Conservation (phyloP, 345 rosid species). For the Linum usitatissimum region DNA sequence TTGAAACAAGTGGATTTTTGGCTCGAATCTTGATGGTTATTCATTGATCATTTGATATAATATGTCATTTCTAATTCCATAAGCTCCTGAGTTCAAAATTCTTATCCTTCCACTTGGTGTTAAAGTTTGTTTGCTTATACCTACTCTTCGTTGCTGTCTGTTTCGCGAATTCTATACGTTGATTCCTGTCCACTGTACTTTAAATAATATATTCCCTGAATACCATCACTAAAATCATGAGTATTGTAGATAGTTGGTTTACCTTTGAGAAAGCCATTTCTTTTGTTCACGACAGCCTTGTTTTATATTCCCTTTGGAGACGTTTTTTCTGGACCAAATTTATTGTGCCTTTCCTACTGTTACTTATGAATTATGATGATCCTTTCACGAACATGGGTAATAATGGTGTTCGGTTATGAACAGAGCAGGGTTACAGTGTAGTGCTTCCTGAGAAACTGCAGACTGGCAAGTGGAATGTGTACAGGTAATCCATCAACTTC, state of each 20-base stretch:
- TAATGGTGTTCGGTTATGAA: conserved; percentile 14
- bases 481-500: conserved; percentile 36
- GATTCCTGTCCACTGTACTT: too few relatives aligned
- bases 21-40: too few relatives aligned
- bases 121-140: neutral
- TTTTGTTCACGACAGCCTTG: neutral
- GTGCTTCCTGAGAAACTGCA: conserved; percentile 91
- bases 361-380: neutral
- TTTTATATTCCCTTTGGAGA: neutral
- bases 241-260: neutral
- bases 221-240: neutral
- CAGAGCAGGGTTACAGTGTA: conserved; percentile 82
- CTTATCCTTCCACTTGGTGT: neutral
- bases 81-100: neutral
- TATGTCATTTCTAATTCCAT: too few relatives aligned
- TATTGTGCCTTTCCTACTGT: too few relatives aligned
- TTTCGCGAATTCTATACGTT: neutral
- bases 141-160: neutral
- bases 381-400: conserved; percentile 5
- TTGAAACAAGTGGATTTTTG: too few relatives aligned
- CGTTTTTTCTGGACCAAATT: neutral
- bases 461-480: conserved; percentile 87
- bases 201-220: neutral
- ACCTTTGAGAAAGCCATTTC: neutral
- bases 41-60: too few relatives aligned